A percentile compares a stretch with the other conserved stretches of the same genome.
Conservation (phyloP, 768 basidiomycete species). For the Filobasidium wieringae region DNA sequence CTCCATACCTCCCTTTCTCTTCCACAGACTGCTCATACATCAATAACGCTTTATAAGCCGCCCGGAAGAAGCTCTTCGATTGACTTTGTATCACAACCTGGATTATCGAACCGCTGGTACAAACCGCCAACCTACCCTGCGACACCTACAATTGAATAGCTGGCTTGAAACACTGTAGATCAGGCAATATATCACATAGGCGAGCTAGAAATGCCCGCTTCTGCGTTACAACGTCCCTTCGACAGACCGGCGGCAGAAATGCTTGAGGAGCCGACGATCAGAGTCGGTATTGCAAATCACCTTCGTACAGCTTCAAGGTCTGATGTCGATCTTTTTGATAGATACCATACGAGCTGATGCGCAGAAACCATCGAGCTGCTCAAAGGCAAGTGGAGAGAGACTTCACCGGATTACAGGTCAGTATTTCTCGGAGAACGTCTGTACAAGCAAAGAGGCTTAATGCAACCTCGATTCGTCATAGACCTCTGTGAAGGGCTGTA, state of each 20-base stretch:
- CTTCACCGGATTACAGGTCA: constrained; percentile 32
- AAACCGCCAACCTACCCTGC: too few relatives aligned
- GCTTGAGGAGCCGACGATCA: constrained; percentile 34
- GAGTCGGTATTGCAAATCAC: constrained; percentile 16
- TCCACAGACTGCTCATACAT: too few relatives aligned
- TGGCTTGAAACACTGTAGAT: too few relatives aligned
- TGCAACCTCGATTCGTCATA: background rate
- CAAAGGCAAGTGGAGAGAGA: constrained; percentile 39
- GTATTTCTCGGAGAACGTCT: background rate
- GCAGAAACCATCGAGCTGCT: constrained; percentile 33
- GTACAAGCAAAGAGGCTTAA: background rate
- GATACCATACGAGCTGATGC: constrained; percentile 35
- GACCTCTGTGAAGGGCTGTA: background rate
- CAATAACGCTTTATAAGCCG: too few relatives aligned
- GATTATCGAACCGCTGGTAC: too few relatives aligned
- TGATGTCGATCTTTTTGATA: constrained; percentile 1
- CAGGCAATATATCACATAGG: too few relatives aligned
- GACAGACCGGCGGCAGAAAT: constrained; percentile 16
- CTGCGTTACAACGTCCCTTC: constrained; percentile 4
- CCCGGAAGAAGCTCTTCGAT: too few relatives aligned
- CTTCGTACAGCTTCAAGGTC: background rate
- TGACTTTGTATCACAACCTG: too few relatives aligned
- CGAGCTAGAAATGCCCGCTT: background rate
- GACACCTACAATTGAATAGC: too few relatives aligned
- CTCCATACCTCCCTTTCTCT: too few relatives aligned